Percentiles rank a stretch among this genome's conserved stretches.
These are phyloP conservation scores for Gleditsia sinensis DNA, from an alignment of 306 rosid genomes.

Conservation along the genomic window DNA sequence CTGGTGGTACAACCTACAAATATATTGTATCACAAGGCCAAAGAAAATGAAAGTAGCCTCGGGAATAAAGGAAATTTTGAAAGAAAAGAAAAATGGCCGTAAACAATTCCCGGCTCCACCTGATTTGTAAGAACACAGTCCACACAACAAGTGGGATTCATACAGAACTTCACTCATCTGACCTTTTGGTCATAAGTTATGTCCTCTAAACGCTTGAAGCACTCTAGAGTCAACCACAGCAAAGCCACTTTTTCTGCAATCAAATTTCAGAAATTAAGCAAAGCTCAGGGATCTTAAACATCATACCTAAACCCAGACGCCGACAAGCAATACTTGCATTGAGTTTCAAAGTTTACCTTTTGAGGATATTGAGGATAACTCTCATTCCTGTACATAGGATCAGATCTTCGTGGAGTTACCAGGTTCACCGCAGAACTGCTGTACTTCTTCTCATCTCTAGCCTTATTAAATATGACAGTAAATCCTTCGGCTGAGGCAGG, in stretches of 20 bases:
- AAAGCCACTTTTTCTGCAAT: slow-evolving; percentile 84
- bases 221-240: slow-evolving; percentile 59
- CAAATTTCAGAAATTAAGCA: slow-evolving; percentile 27
- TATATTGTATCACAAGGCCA: neutral
- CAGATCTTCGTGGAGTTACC: slow-evolving; percentile 40
- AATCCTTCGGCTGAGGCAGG: slow-evolving; percentile 92
- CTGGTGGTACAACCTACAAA: neutral
- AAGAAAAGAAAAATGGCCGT: neutral
- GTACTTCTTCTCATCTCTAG: slow-evolving; percentile 86
- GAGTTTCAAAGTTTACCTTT: slow-evolving; percentile 44
- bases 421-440: slow-evolving; percentile 25
- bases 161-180: slow-evolving; percentile 4
- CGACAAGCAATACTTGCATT: neutral
- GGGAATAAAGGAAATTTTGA: neutral
- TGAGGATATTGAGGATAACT: slow-evolving; percentile 35
- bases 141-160: slow-evolving; percentile 4
- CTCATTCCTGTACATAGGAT: slow-evolving; percentile 36
- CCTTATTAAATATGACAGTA: slow-evolving; percentile 84
- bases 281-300: slow-evolving; percentile 7
- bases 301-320: neutral
- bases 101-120: slow-evolving; percentile 25
- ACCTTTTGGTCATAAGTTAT: neutral
- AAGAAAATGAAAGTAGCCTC: slow-evolving; percentile 4
- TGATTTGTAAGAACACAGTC: slow-evolving; percentile 26
- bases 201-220: slow-evolving; percentile 23